Base-by-base conservation (phyloP, 2,329 filamentous ascomycete genomes). In the Septoria linicola region DNA sequence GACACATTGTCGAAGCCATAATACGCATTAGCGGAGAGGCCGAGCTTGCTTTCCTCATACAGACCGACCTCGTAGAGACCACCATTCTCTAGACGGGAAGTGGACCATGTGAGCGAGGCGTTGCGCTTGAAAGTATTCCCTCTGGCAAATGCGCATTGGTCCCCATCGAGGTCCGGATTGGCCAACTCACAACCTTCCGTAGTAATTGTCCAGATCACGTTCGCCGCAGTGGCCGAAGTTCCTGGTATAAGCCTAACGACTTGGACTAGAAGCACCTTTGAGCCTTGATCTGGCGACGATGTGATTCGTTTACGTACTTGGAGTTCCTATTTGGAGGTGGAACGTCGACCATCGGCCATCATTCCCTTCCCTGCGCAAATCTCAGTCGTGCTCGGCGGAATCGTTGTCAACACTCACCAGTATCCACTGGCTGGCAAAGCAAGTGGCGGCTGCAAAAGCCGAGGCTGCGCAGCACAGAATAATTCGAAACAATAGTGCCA, bases 1-100 rank as follows among this genome's bases (percentile, higher is more conserved):
- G 40, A 57, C 13, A 72, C 49, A n/a, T 54, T 65, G 51, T 72
- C 70, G 46, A 62, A 65, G 23, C 70, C 70, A 58, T 70, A 72
- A 43, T 69, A 62, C 2, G 64, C 69, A 46, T 59, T 58, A 0
- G 60, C 66, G 10, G 35, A 35, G 8, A 61, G 43, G 14, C 57
- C 61, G 30, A 63, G 56, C 13, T 49, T 37, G 11, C 17, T 46
- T 44, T 65, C 63, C 27, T 61, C 60, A 30, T 40, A 58, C 1
- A 55, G 54, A 13, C 44, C 51, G 4, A 64, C 49, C 21, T 54
- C 34, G 31, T 59, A 61, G 14, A 64, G 41, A 34, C 69, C 72
- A n/a, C 66, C 68, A 8, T 70, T 68, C 6, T 49, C 63, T 61
- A 43, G 66, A 63, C 58, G 65, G 55, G 49, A 59, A 55, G 53